Conservation (phyloP, 2,329 filamentous ascomycete genomes). For the Periglandula ipomoeae region DNA sequence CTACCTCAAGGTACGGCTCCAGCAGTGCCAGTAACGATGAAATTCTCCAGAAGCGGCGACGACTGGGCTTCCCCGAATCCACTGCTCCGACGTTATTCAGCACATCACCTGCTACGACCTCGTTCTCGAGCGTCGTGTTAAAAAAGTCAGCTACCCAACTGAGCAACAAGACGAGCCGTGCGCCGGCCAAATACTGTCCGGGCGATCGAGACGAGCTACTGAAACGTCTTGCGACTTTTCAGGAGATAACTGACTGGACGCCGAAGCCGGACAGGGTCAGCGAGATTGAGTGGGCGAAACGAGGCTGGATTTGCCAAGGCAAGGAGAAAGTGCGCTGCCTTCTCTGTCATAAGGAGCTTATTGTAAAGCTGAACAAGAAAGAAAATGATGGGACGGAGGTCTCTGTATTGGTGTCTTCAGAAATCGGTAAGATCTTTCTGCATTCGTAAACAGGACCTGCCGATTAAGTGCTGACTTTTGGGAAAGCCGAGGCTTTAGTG, state of each 20-base stretch:
- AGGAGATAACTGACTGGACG: slow-evolving; percentile 88
- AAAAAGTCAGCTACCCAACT: slow-evolving; percentile 4
- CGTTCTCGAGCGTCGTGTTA: slow-evolving; percentile 9
- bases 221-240: slow-evolving; percentile 73
- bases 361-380: slow-evolving; percentile 65
- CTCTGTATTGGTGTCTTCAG: slow-evolving; percentile 44
- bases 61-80: slow-evolving; percentile 35
- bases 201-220: slow-evolving; percentile 79
- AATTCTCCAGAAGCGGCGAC: slow-evolving; percentile 43
- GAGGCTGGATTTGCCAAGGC: slow-evolving; percentile 80
- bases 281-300: slow-evolving; percentile 90
- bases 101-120: slow-evolving; percentile 13
- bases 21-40: slow-evolving; percentile 24
- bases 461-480: slow-evolving; percentile 14
- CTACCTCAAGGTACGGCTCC: slow-evolving; percentile 9
- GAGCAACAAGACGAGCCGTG: slow-evolving; percentile 15
- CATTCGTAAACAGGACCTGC: too few species aligned
- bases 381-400: slow-evolving; percentile 47
- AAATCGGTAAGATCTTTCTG: slow-evolving; percentile 36
- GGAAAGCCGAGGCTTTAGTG: slow-evolving; percentile 55
- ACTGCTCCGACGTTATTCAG: slow-evolving; percentile 22
- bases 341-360: slow-evolving; percentile 73
- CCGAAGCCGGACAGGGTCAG: slow-evolving; percentile 78
- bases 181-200: slow-evolving; percentile 65
- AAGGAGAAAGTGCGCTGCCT: slow-evolving; percentile 79